phyloP scores from a whole-genome alignment of 225 moss, liverwort and hornwort genomes.

The Pseudisothecium myosuroides region DNA sequence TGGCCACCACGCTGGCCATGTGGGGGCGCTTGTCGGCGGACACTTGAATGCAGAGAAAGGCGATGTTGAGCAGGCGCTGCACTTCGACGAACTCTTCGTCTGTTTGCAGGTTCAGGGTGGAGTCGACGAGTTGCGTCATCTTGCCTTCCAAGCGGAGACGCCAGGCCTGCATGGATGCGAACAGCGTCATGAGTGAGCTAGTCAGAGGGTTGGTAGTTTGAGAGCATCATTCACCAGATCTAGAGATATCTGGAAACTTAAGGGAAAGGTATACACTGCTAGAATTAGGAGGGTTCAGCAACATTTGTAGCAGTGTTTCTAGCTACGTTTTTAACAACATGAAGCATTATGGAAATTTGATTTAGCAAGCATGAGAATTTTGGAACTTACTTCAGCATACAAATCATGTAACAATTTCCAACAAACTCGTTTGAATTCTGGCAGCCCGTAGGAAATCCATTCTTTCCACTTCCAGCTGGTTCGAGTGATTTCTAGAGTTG shows the following conservation, averaged over 20 bases:
- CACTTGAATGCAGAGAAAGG: conserved; percentile 24
- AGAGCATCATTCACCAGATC: neutral
- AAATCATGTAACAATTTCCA: neutral
- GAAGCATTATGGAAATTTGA: neutral
- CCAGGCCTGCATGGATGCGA: conserved; percentile 11
- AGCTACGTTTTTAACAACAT: no score
- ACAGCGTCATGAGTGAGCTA: neutral
- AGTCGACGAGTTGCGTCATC: conserved; percentile 2
- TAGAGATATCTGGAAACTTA: neutral
- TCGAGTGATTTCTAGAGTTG: neutral
- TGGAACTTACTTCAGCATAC: neutral
- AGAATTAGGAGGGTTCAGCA: neutral
- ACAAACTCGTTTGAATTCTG: neutral
- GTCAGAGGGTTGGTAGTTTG: neutral
- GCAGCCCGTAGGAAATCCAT: neutral
- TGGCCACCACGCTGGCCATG: conserved; percentile 38
- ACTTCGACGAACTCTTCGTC: conserved; percentile 11
- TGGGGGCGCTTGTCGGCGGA: conserved; percentile 10
- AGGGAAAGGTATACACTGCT: neutral
- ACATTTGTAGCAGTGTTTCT: neutral
- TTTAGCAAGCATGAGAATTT: neutral
- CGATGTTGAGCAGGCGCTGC: conserved; percentile 6
- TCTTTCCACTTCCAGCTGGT: neutral
- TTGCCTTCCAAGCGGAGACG: conserved; percentile 13
- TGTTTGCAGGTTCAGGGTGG: neutral